Conservation (phyloP, 257 asterid genomes). For the Jacaranda copaia region DNA sequence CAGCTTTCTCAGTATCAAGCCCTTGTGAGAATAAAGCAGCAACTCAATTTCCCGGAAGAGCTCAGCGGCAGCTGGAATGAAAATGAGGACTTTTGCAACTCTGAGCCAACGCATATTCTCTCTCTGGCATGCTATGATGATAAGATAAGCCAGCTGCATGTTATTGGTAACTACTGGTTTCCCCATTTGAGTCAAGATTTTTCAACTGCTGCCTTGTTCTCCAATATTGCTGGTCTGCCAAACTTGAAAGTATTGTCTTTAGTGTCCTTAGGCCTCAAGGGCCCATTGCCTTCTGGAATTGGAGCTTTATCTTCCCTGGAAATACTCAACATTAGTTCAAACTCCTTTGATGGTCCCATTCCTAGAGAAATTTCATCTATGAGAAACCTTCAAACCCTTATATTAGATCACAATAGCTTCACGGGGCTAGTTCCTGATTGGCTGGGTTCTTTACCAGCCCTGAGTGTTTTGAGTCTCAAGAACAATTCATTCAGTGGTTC, state of each 20-base stretch:
- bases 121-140: conserved; percentile 80
- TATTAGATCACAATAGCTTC: conserved; percentile 68
- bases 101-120: conserved; percentile 56
- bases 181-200: conserved; percentile 55
- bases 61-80: conserved; percentile 56
- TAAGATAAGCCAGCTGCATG: conserved; percentile 76
- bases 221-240: conserved; percentile 64
- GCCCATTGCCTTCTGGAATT: conserved; percentile 67
- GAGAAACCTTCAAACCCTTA: conserved; percentile 67
- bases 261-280: conserved; percentile 73
- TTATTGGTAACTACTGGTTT: conserved; percentile 54
- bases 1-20: conserved; percentile 64
- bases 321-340: conserved; percentile 73
- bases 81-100: conserved; percentile 63
- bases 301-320: conserved; percentile 68
- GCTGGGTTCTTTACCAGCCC: conserved; percentile 51
- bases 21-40: conserved; percentile 63
- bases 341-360: conserved; percentile 61
- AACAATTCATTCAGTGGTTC: conserved; percentile 72
- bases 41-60: conserved; percentile 65
- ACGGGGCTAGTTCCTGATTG: conserved; percentile 67
- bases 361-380: conserved; percentile 63
- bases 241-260: conserved; percentile 73
- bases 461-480: conserved; percentile 71
- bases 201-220: conserved; percentile 55